These are phyloP conservation scores for Mycena venus DNA, from an alignment of 768 basidiomycete species.

Conservation along the genomic window DNA sequence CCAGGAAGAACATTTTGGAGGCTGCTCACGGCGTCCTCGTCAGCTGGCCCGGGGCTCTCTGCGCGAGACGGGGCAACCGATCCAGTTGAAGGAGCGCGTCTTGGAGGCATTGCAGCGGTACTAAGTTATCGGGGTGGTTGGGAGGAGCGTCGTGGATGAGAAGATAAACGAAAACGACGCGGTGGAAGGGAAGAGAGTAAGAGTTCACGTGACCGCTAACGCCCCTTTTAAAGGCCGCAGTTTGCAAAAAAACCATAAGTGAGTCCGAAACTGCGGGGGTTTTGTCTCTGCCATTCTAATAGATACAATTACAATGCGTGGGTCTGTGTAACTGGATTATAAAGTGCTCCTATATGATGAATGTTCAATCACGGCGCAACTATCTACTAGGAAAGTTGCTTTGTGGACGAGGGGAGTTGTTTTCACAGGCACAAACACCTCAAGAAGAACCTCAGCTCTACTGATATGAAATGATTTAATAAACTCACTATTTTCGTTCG, in stretches of 20 bases:
- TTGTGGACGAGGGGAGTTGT: not conserved
- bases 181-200: not conserved
- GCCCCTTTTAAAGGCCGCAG: not conserved
- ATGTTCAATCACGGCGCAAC: slow-evolving; percentile 1
- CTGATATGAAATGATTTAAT: too few relatives aligned
- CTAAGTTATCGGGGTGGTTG: not conserved
- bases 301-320: slow-evolving; percentile 17
- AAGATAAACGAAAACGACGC: not conserved
- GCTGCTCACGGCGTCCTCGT: slow-evolving; percentile 55
- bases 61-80: slow-evolving; percentile 64
- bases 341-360: slow-evolving; percentile 12
- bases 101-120: slow-evolving; percentile 57
- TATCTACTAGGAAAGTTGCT: not conserved
- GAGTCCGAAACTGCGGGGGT: too few relatives aligned
- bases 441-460: not conserved
- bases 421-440: not conserved
- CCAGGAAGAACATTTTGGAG: not conserved
- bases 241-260: too few relatives aligned
- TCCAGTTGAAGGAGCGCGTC: slow-evolving; percentile 64
- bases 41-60: slow-evolving; percentile 56
- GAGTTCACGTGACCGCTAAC: slow-evolving; percentile 18
- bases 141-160: not conserved
- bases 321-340: slow-evolving; percentile 10
- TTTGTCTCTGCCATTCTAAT: not conserved
- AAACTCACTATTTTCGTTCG: slow-evolving; percentile 28